Conservation (phyloP, 805 yeast genomes). For the Saturnispora saitoi region DNA sequence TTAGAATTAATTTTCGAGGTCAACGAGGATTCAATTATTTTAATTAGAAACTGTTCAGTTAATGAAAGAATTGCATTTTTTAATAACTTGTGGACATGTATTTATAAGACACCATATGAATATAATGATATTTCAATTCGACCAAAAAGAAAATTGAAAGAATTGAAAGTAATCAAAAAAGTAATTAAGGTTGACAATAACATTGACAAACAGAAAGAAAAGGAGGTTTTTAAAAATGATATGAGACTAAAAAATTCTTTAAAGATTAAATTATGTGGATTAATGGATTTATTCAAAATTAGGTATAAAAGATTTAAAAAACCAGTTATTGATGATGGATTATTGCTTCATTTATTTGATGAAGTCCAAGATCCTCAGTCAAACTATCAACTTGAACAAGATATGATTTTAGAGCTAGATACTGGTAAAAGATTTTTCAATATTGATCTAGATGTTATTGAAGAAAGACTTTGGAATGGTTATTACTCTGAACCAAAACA, state of each 20-base stretch:
- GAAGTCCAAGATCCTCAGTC: constrained; percentile 33
- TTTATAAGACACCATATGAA: constrained; percentile 60
- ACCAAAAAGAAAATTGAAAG: constrained; percentile 40
- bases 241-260: constrained; percentile 76
- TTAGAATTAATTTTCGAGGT: constrained; percentile 52
- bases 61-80: constrained; percentile 53
- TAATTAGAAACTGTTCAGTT: constrained; percentile 33
- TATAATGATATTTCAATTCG: constrained; percentile 57
- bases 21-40: constrained; percentile 38
- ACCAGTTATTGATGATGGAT: constrained; percentile 76
- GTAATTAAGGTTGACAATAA: background rate
- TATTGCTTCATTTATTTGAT: constrained; percentile 71
- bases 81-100: constrained; percentile 39
- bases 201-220: constrained; percentile 34
- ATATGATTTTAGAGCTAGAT: constrained; percentile 71
- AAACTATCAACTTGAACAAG: constrained; percentile 44
- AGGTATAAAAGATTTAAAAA: constrained; percentile 86
- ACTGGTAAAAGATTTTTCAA: constrained; percentile 71
- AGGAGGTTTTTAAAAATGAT: constrained; percentile 40
- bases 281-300: constrained; percentile 82
- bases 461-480: constrained; percentile 96
- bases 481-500: constrained; percentile 89
- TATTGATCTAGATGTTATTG: constrained; percentile 90
- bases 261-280: constrained; percentile 75
- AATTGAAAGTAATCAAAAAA: constrained; percentile 26